A percentile compares a stretch with the other conserved stretches of the same genome.
These are phyloP conservation scores for Phytophthora ramorum DNA, from an alignment of 352 stramenopile species.

Conservation along the genomic window DNA sequence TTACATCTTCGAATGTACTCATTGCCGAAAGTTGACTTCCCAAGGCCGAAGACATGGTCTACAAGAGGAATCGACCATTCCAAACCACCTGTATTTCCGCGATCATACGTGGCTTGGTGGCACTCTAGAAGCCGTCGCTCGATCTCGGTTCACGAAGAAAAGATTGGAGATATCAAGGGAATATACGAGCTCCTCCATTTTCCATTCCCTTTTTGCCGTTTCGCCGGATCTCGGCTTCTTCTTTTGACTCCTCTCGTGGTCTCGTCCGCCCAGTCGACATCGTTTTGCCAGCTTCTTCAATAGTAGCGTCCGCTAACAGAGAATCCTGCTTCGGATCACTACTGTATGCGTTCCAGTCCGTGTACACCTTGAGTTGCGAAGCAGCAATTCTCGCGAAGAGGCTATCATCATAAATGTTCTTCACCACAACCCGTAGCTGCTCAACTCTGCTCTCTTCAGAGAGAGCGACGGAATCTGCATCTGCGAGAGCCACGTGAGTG, in stretches of 20 bases:
- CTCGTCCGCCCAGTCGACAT: background rate
- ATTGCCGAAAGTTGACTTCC: constrained; percentile 16
- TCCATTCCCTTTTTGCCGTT: background rate
- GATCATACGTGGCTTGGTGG: constrained; percentile 10
- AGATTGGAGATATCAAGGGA: no score
- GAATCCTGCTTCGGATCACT: background rate
- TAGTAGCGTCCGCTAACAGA: background rate
- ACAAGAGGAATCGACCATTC: constrained; percentile 12
- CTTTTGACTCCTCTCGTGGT: background rate
- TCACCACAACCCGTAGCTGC: background rate
- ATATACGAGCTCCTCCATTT: background rate
- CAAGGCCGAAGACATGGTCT: constrained; percentile 22
- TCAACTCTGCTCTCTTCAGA: background rate
- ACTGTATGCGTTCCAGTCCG: background rate
- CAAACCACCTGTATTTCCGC: background rate
- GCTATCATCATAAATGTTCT: background rate
- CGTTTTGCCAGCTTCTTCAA: no score
- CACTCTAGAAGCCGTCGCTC: background rate
- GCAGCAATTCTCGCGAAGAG: background rate
- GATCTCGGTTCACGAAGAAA: no score
- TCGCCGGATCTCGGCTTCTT: background rate
- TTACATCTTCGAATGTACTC: constrained; percentile 21
- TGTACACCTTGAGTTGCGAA: background rate
- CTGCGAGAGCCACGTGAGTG: no score
- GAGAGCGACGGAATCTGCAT: background rate